phyloP scores from a whole-genome alignment of 176 grass and related monocot genomes.

The Oryza brachyantha region DNA sequence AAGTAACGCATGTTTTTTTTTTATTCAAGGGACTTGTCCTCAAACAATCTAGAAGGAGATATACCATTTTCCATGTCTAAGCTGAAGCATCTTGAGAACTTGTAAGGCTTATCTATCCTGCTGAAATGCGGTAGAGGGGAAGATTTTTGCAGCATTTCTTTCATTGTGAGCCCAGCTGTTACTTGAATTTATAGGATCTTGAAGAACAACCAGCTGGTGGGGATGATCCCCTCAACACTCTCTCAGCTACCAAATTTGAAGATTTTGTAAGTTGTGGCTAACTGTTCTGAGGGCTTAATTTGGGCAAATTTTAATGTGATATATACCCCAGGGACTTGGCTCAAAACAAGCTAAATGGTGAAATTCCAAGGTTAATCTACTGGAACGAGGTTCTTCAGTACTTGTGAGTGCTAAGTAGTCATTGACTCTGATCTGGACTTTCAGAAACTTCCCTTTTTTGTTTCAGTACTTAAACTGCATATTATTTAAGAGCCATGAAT shows the following conservation, averaged over 20 bases:
- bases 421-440: neutral
- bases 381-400: slow-evolving; percentile 99
- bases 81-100: slow-evolving; percentile 74
- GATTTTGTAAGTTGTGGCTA: slow-evolving; percentile 57
- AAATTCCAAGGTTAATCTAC: slow-evolving; percentile 92
- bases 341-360: slow-evolving; percentile 87
- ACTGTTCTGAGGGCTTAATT: neutral
- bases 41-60: slow-evolving; percentile 86
- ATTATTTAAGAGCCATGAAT: slow-evolving; percentile 15
- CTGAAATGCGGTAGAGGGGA: neutral
- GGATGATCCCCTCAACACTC: slow-evolving; percentile 77
- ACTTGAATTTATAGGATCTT: slow-evolving; percentile 51
- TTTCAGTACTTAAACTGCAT: neutral
- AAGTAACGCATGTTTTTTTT: neutral
- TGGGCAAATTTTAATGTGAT: neutral
- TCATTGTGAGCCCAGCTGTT: neutral
- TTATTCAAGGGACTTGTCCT: slow-evolving; percentile 74
- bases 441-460: neutral
- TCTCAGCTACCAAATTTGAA: slow-evolving; percentile 96
- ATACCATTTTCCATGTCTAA: slow-evolving; percentile 93
- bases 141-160: neutral
- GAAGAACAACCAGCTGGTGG: slow-evolving; percentile 95
- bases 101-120: slow-evolving; percentile 44
- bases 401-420: slow-evolving; percentile 51
- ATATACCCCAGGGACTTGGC: slow-evolving; percentile 67